Percentiles rank a stretch among this genome's conserved stretches.
Evolutionary conservation across 495 filamentous ascomycete genomes (phyloP).

Genomic region (Penicillium odoratum): DNA sequence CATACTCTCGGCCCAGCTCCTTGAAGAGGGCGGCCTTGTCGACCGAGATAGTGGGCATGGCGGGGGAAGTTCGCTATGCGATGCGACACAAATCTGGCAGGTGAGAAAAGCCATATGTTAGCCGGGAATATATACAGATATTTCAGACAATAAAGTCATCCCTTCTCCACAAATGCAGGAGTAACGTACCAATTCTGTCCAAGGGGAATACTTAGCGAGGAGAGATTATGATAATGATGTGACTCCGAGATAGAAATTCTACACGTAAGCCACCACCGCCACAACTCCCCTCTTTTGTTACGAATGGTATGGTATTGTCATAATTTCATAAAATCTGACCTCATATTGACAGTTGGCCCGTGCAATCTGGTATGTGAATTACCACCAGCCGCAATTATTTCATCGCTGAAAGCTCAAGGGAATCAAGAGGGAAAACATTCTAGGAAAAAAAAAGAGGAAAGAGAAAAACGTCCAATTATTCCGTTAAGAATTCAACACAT

Average conservation of each 20-base stretch:
- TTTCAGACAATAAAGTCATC: neutral
- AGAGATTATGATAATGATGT: conserved; percentile 14
- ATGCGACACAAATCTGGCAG: conserved; percentile 17
- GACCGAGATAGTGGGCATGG: conserved; percentile 85
- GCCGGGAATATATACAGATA: neutral
- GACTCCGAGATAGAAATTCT: conserved; percentile 33
- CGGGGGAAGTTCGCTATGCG: conserved; percentile 34
- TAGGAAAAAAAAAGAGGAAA: neutral
- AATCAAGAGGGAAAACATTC: neutral
- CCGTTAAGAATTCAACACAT: neutral
- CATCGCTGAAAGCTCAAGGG: conserved; percentile 12
- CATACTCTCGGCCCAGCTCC: conserved; percentile 84
- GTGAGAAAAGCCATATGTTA: neutral
- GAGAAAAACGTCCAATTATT: too few species aligned
- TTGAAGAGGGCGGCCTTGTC: conserved; percentile 95
- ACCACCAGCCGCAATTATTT: conserved; percentile 21
- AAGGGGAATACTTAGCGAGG: conserved; percentile 7
- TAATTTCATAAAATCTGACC: conserved; percentile 1
- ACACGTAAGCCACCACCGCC: conserved; percentile 32
- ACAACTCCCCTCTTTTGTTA: conserved; percentile 29
- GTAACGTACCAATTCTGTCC: conserved; percentile 7
- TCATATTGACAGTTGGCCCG: neutral
- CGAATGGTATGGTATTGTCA: conserved; percentile 21
- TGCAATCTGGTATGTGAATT: conserved; percentile 26
- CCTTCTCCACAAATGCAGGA: neutral